These are phyloP conservation scores for Cucumis hystrix DNA, from an alignment of 306 rosid genomes.

Conservation along the genomic window DNA sequence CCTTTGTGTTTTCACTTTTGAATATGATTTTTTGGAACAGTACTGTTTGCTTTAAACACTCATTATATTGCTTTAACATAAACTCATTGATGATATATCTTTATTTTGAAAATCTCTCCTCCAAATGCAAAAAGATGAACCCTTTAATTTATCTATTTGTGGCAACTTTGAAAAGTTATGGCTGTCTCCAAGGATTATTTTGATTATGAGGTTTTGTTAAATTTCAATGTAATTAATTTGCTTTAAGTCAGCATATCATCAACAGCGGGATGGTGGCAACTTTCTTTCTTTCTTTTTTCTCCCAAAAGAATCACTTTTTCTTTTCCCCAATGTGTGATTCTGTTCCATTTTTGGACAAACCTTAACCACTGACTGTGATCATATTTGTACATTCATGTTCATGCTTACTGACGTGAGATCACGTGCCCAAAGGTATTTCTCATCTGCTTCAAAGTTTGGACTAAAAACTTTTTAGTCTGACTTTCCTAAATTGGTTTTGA, in stretches of 20 bases:
- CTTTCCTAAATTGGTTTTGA: too few relatives aligned
- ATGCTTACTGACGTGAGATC: not conserved
- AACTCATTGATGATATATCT: not conserved
- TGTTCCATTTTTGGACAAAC: slow-evolving; percentile 5
- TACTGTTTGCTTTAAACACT: not conserved
- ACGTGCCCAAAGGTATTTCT: not conserved
- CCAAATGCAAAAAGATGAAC: not conserved
- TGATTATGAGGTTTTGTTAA: not conserved
- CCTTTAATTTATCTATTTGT: not conserved
- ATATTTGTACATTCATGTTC: not conserved
- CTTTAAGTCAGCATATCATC: not conserved
- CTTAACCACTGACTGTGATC: slow-evolving; percentile 2
- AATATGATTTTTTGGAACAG: not conserved
- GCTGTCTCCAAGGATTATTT: not conserved
- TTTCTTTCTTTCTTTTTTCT: not conserved
- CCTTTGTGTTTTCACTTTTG: not conserved
- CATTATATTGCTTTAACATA: not conserved
- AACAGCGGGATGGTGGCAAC: not conserved
- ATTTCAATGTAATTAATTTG: not conserved
- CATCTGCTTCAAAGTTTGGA: not conserved
- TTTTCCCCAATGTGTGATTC: not conserved
- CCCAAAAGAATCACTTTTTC: not conserved
- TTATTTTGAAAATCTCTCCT: not conserved
- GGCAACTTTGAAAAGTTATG: not conserved
- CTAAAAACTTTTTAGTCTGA: not conserved